Conservation (phyloP, 2,329 filamentous ascomycete species). For the Fusarium compactum region DNA sequence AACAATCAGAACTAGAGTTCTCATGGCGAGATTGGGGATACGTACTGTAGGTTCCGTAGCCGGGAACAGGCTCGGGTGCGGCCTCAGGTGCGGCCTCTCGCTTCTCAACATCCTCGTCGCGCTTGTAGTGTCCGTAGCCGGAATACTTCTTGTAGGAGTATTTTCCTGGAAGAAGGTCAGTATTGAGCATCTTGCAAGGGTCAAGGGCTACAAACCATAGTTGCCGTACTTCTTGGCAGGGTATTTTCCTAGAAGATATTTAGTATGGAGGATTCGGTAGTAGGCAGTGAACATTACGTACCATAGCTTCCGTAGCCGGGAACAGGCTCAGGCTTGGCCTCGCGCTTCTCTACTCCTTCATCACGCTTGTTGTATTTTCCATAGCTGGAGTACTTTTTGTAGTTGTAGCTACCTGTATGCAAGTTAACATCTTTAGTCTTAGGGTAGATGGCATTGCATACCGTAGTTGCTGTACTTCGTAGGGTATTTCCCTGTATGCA, state of each 20-base stretch:
- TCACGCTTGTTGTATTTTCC: conserved; percentile 24
- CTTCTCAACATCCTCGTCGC: conserved; percentile 9
- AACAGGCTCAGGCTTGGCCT: conserved; percentile 15
- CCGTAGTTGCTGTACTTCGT: conserved; percentile 4
- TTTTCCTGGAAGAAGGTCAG: neutral
- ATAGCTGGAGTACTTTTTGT: conserved; percentile 27
- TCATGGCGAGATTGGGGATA: neutral
- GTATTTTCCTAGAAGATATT: neutral
- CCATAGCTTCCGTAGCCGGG: neutral
- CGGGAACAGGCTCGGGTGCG: neutral
- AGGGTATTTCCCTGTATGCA: neutral
- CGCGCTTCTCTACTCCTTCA: neutral
- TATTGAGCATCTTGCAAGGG: too few relatives aligned
- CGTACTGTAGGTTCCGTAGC: neutral
- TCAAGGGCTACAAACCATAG: neutral
- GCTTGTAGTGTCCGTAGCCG: conserved; percentile 21
- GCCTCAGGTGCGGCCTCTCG: neutral
- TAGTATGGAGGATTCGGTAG: neutral
- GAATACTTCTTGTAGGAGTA: conserved; percentile 29
- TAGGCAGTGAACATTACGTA: neutral
- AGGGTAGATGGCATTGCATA: neutral
- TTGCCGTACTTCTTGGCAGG: conserved; percentile 16
- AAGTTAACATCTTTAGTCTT: neutral
- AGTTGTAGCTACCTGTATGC: conserved; percentile 13
- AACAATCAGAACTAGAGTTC: neutral